Evolutionary conservation across 2,329 filamentous ascomycete genomes (phyloP), one percentile per base, ranked within the genome.

Genomic region (Fusarium pininemorale): DNA sequence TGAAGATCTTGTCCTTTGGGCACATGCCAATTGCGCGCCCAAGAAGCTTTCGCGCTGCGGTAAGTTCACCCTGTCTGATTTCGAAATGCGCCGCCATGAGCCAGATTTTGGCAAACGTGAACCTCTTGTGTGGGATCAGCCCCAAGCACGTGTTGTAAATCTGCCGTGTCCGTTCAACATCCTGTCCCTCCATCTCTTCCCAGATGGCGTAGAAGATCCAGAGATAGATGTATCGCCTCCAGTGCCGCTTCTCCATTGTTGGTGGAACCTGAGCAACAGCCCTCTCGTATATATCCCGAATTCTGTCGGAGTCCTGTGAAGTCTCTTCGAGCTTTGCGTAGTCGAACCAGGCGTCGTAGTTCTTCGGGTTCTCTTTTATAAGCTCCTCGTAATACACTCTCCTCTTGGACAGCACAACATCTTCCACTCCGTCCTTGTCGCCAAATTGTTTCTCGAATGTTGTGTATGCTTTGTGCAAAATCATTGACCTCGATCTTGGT

Each of bases 391-490:
- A 99, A 72, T 96, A 91, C 24, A 97, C 93, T 77, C 96, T 89
- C 75, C 96, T 90, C 82, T 99, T 99, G 22, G 95, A 95, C n/a
- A 98, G 82, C 37, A 99, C 94, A 14, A 98, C 95, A 81, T 98
- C 94, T 79, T 98, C 96, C 5, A 99, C 94, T 9, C 96, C 96
- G 78, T 98, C 94, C 63, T 90, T 89, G 81, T 98, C 95, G 73
- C 96, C 96, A 80, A 94, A 99, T 79, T 99, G 96, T 85, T 99
- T 99, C 84, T 99, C 96, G 77, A 99, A 99, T 1, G 94, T 96
- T 0, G 96, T 98, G 81, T 98, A 99, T 20, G 95, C 92, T 81
- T 97, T 97, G 85, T 99, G 96, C 14, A 99, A 87, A 20, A 88
- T 87, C 82, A 92, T 91, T 2, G 96, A 96, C 81, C 93, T 95